Evolutionary conservation across 2,329 filamentous ascomycete species (phyloP).

Genomic region (Arthrobotrys sinensis): DNA sequence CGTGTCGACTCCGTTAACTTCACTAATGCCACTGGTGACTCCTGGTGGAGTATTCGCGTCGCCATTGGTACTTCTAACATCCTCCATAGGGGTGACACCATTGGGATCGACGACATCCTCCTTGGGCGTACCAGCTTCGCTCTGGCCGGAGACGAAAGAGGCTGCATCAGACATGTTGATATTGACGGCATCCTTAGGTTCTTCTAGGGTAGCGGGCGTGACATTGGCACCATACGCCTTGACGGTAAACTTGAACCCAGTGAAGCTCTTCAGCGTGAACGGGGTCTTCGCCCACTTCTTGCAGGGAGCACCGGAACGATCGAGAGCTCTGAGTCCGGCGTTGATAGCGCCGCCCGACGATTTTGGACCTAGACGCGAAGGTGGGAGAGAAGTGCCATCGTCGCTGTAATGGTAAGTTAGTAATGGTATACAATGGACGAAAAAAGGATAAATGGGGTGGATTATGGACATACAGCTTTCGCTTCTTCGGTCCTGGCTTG

Average conservation of each 20-base stretch:
- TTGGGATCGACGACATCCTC: constrained; percentile 35
- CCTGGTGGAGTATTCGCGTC: constrained; percentile 25
- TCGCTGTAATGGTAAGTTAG: constrained; percentile 68
- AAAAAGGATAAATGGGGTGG: background rate
- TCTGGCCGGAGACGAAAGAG: constrained; percentile 49
- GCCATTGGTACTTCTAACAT: constrained; percentile 47
- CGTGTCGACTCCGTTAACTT: constrained; percentile 20
- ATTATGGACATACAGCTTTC: constrained; percentile 81
- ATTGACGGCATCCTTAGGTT: constrained; percentile 34
- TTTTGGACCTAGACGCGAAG: constrained; percentile 90
- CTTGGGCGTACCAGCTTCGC: constrained; percentile 54
- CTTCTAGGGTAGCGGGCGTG: constrained; percentile 1
- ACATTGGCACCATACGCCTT: constrained; percentile 45
- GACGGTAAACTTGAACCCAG: constrained; percentile 53
- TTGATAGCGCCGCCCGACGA: constrained; percentile 98
- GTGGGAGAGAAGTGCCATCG: constrained; percentile 68
- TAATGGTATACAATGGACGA: constrained; percentile 13
- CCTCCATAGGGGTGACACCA: constrained; percentile 49
- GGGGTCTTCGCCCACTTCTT: constrained; percentile 69
- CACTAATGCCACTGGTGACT: constrained; percentile 23
- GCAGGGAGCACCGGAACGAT: constrained; percentile 91
- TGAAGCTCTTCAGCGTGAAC: constrained; percentile 53
- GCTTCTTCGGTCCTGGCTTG: constrained; percentile 97
- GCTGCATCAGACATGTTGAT: constrained; percentile 49
- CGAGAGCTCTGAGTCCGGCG: constrained; percentile 91